These are phyloP conservation scores for Verticillium tricorpus DNA, from an alignment of 2,329 filamentous ascomycete genomes.

Conservation along the genomic window DNA sequence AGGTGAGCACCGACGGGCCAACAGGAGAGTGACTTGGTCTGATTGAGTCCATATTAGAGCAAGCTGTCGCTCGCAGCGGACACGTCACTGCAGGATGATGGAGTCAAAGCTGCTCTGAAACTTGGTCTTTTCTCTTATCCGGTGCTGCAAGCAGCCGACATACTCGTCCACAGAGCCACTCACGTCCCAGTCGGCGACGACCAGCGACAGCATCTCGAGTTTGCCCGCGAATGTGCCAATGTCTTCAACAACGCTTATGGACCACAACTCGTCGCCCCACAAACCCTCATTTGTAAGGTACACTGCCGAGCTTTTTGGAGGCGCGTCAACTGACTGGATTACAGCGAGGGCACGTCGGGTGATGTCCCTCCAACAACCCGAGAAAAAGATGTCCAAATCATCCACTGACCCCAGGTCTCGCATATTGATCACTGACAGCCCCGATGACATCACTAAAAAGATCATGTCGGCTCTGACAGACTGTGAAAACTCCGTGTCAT, in stretches of 20 bases:
- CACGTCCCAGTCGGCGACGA: slow-evolving; percentile 97
- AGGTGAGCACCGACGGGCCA: slow-evolving; percentile 47
- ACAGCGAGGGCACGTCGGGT: slow-evolving; percentile 75
- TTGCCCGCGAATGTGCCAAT: slow-evolving; percentile 77
- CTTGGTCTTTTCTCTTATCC: slow-evolving; percentile 94
- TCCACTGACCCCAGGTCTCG: slow-evolving; percentile 65
- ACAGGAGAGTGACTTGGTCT: neutral
- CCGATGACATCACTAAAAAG: slow-evolving; percentile 61
- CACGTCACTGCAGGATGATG: slow-evolving; percentile 52
- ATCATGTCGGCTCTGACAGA: slow-evolving; percentile 75
- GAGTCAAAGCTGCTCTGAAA: slow-evolving; percentile 61
- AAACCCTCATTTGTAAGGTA: slow-evolving; percentile 64
- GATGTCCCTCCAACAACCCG: slow-evolving; percentile 81
- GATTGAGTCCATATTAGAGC: slow-evolving; percentile 43
- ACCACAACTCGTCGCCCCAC: slow-evolving; percentile 58
- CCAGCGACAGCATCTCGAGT: slow-evolving; percentile 90
- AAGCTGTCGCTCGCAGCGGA: slow-evolving; percentile 65
- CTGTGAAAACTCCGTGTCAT: slow-evolving; percentile 59
- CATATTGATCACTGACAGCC: slow-evolving; percentile 74
- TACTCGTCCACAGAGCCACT: slow-evolving; percentile 82
- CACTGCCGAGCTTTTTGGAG: neutral
- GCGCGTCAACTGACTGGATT: neutral
- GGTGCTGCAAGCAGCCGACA: slow-evolving; percentile 90
- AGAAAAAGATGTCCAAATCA: slow-evolving; percentile 93
- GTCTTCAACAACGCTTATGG: slow-evolving; percentile 80